Percentiles rank a stretch among this genome's conserved stretches.
Conservation (phyloP, 2,329 filamentous ascomycete species). For the Zymoseptoria ardabiliae region DNA sequence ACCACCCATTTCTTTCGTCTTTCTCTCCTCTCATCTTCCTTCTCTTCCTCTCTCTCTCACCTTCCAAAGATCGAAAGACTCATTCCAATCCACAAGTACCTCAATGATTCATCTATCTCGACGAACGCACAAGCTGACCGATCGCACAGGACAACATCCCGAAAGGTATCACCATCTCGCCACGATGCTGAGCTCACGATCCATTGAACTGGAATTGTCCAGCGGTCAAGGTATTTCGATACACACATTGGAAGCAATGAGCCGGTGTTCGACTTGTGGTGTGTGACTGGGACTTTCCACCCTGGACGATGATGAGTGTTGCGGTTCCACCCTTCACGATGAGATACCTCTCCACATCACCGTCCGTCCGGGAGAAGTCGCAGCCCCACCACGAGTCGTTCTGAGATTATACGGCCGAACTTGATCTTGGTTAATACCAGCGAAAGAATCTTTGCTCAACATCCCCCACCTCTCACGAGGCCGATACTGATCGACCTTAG, state of each 20-base stretch:
- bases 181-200: background rate
- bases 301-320: background rate
- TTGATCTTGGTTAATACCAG: conserved; percentile 99
- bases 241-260: conserved; percentile 7
- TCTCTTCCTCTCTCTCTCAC: background rate
- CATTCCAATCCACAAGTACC: background rate
- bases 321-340: background rate
- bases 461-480: conserved; percentile 38
- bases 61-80: background rate
- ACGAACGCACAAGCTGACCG: background rate
- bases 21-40: background rate
- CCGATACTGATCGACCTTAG: conserved; percentile 33
- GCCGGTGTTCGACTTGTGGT: conserved; percentile 10
- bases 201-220: conserved; percentile 1
- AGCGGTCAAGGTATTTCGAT: conserved; percentile 8
- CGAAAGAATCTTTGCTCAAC: conserved; percentile 89
- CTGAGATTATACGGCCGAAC: conserved; percentile 92
- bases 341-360: background rate
- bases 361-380: conserved; percentile 12
- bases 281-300: conserved; percentile 1
- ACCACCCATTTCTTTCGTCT: no score
- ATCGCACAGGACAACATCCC: background rate
- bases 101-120: background rate
- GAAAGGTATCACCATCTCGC: background rate
- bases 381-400: conserved; percentile 32